Percentiles rank a stretch among this genome's conserved stretches.
These are phyloP conservation scores for Yamagishiella unicocca DNA, from an alignment of 139 green algal genomes.

Conservation along the genomic window DNA sequence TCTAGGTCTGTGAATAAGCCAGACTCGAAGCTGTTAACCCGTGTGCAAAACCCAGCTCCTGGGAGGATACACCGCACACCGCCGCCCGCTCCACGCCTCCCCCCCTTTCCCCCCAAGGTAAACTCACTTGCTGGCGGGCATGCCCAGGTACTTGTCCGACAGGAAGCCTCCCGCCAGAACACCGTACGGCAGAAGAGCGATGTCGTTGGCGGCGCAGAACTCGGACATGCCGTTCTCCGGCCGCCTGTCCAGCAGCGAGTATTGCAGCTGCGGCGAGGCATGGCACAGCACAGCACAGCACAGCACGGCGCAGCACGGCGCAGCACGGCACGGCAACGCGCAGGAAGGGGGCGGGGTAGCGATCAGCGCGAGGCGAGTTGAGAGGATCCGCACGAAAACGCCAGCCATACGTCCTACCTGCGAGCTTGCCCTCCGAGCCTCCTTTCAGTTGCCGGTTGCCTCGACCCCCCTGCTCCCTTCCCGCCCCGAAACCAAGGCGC, in stretches of 20 bases:
- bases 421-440: too few relatives aligned
- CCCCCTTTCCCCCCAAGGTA: too few relatives aligned
- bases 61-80: too few relatives aligned
- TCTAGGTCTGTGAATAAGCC: too few relatives aligned
- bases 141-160: conserved; percentile 69
- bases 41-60: too few relatives aligned
- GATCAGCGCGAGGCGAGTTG: background rate
- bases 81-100: too few relatives aligned
- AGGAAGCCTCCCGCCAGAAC: conserved; percentile 87
- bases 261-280: conserved; percentile 79
- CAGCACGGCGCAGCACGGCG: background rate
- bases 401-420: too few relatives aligned
- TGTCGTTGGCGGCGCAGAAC: conserved; percentile 74
- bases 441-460: too few relatives aligned
- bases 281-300: background rate
- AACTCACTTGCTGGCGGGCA: conserved; percentile 51
- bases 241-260: conserved; percentile 87
- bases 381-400: too few relatives aligned
- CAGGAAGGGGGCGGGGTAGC: background rate
- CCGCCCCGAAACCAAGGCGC: too few relatives aligned
- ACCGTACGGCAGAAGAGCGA: conserved; percentile 87
- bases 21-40: too few relatives aligned
- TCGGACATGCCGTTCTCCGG: conserved; percentile 78
- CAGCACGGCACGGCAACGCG: background rate
- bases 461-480: too few relatives aligned